A percentile compares a stretch with the other conserved stretches of the same genome.
phyloP scores from a whole-genome alignment of 179 eudicot species.

The Gypsophila paniculata region DNA sequence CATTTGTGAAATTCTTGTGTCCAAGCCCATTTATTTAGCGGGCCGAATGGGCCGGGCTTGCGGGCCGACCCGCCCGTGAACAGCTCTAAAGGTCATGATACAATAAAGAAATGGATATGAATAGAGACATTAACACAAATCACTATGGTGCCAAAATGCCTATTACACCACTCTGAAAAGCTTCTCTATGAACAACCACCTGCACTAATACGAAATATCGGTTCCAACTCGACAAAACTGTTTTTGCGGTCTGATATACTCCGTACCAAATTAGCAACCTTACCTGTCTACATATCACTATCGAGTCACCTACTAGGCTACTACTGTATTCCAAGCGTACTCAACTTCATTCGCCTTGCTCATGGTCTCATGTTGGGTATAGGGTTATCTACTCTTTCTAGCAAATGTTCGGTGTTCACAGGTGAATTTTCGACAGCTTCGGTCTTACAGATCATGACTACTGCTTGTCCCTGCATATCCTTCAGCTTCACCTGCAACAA shows the following conservation, averaged over 20 bases:
- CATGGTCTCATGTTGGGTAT: constrained; percentile 29
- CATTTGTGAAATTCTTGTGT: too few species aligned
- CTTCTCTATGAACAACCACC: constrained; percentile 3
- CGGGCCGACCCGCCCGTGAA: too few species aligned
- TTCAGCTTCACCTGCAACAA: constrained; percentile 54
- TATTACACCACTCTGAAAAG: constrained; percentile 7
- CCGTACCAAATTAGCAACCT: not conserved
- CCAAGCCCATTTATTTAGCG: too few species aligned
- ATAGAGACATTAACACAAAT: constrained; percentile 5
- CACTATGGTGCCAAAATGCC: not conserved
- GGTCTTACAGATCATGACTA: constrained; percentile 23
- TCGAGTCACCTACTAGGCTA: not conserved
- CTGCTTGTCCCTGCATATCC: constrained; percentile 31
- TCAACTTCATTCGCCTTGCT: constrained; percentile 17
- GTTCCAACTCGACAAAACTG: constrained; percentile 5
- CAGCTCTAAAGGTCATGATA: too few species aligned
- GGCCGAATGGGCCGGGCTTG: too few species aligned
- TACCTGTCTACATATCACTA: not conserved
- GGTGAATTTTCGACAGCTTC: constrained; percentile 33
- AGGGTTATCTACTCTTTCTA: constrained; percentile 61
- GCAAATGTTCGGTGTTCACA: constrained; percentile 56
- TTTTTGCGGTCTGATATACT: not conserved
- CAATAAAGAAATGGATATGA: too few species aligned
- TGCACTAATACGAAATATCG: not conserved
- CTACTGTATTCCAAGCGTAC: not conserved